Base-by-base conservation (phyloP, 2,329 filamentous ascomycete genomes). In the Diplodia seriata region DNA sequence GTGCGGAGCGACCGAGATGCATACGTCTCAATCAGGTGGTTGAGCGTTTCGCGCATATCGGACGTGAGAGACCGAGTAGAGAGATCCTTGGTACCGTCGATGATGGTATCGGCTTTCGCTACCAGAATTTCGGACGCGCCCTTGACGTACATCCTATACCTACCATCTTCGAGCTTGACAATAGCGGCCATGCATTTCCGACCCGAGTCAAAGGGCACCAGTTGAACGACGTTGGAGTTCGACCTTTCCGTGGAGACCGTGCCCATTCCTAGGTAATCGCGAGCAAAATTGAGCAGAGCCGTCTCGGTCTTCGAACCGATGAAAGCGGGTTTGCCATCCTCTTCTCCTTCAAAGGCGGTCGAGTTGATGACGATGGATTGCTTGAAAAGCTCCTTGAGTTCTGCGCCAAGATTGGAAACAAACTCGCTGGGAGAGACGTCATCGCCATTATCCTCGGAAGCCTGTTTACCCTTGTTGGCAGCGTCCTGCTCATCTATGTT, bases 301-400 rank as follows among this genome's bases (percentile, higher is more conserved):
- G 90, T 92, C 75, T 93, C 91, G 0, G 91, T 93, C 79, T 92
- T 93, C 5, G 90, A 92, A 36, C 91, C 91, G 70, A 93, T 85
- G 71, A 91, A 93, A 0, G 85, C 79, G 20, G 78, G 72, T 69
- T 83, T 81, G 38, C 88, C 88, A 51, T 89, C 84, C 53, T 87
- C 83, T 53, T 89, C 86, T 6, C 85, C 85, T 74, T 91, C 88
- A 71, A 91, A 91, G 0, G 78, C 78, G 6, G 77, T 79, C 7
- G 77, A 78, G 70, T 80, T 80, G 61, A 76, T 74, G 9, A 77
- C 72, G 54, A 79, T 78, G 3, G 89, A 90, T 67, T 91, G 85
- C 56, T 86, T 82, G 68, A 91, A 79, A 12, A 90, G 74, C 1
- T 80, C 76, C 74, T 87, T 89, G 55, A 86, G 83, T 1, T 85